Percentiles rank a stretch among this genome's conserved stretches.
These are phyloP conservation scores for Tilletia walkeri DNA, from an alignment of 1,284 basidiomycete genomes.

Conservation along the genomic window DNA sequence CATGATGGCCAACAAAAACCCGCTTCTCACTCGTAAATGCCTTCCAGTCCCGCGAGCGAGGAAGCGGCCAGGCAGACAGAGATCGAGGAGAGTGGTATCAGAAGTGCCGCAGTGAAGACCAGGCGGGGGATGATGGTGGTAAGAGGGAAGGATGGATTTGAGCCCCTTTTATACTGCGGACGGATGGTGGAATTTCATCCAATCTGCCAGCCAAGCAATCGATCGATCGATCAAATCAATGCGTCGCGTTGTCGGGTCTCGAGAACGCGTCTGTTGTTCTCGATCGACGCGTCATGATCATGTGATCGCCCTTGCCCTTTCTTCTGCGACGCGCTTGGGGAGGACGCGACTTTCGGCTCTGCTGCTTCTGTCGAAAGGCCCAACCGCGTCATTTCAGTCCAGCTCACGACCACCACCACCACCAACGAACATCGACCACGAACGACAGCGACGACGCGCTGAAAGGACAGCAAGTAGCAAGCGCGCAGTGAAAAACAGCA, in stretches of 20 bases:
- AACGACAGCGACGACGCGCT: background rate
- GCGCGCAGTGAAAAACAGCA: no score
- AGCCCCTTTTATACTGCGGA: conserved; percentile 2
- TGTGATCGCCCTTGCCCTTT: background rate
- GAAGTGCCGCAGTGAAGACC: background rate
- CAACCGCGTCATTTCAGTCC: background rate
- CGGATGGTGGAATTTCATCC: background rate
- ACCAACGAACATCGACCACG: background rate
- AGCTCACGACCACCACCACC: background rate
- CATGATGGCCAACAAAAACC: conserved; percentile 27
- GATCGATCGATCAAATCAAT: background rate
- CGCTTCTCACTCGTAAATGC: no score
- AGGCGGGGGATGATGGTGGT: conserved; percentile 15
- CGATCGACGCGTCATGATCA: background rate
- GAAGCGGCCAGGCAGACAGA: conserved; percentile 24
- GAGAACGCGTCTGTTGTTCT: background rate
- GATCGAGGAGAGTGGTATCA: conserved; percentile 20
- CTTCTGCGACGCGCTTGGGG: conserved; percentile 1
- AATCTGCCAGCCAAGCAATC: background rate
- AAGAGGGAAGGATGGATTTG: background rate
- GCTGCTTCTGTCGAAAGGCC: background rate
- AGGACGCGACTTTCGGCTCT: no score
- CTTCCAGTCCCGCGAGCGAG: no score
- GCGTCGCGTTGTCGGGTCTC: no score
- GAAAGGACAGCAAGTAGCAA: no score